A percentile compares a stretch with the other conserved stretches of the same genome.
Conservation (phyloP, 2,329 filamentous ascomycete genomes). For the Pleurostoma richardsiae region DNA sequence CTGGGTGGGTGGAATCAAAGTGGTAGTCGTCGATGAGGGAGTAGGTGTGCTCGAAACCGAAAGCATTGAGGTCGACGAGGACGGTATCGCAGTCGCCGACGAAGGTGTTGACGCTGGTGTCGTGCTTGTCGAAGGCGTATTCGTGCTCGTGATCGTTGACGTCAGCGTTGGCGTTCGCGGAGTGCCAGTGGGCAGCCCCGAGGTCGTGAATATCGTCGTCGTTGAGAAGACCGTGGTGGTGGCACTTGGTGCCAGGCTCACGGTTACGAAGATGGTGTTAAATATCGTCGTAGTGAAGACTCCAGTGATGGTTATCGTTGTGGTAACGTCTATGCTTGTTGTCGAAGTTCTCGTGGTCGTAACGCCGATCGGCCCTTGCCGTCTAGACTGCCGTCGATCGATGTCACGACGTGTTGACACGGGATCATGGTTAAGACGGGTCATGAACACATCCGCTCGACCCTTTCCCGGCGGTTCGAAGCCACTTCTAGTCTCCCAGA, state of each 20-base stretch:
- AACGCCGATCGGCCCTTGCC: no score
- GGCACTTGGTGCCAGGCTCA: slow-evolving; percentile 7
- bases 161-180: not conserved
- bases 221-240: slow-evolving; percentile 9
- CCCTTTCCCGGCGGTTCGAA: no score
- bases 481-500: no score
- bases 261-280: slow-evolving; percentile 10
- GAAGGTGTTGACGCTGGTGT: not conserved
- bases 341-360: not conserved
- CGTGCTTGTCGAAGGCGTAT: not conserved
- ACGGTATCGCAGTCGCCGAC: not conserved
- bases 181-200: not conserved
- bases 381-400: no score
- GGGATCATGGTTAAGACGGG: no score
- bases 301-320: slow-evolving; percentile 5
- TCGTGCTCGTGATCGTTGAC: not conserved
- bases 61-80: not conserved
- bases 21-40: slow-evolving; percentile 3
- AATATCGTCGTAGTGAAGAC: not conserved
- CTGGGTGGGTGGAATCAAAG: not conserved
- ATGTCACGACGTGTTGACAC: no score
- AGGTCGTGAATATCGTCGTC: not conserved
- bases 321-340: slow-evolving; percentile 4
- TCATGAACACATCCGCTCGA: no score
- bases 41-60: slow-evolving; percentile 1